Percentiles rank a stretch among this genome's conserved stretches.
Evolutionary conservation across 2,329 filamentous ascomycete genomes (phyloP).

Genomic region (Paracoccidioides brasiliensis): DNA sequence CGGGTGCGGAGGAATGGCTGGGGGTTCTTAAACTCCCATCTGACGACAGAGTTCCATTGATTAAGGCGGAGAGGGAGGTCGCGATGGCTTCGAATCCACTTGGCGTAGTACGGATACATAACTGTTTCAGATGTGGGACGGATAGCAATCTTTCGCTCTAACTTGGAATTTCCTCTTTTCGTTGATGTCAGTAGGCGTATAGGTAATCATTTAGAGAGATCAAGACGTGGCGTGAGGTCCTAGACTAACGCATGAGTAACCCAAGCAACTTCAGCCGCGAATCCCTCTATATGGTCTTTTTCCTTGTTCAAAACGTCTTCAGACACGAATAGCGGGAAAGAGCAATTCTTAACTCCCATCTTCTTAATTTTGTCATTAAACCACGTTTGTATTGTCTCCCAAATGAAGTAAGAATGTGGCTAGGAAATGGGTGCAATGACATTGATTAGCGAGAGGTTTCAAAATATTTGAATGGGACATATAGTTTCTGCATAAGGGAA

Average conservation of each 20-base stretch:
- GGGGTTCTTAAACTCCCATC: conserved; percentile 94
- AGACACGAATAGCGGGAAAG: conserved; percentile 92
- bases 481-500: not conserved
- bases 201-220: conserved; percentile 1
- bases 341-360: conserved; percentile 87
- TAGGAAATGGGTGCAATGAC: conserved; percentile 15
- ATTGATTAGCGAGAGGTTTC: conserved; percentile 3
- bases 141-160: conserved; percentile 66
- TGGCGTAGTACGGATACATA: conserved; percentile 92
- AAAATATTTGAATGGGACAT: not conserved
- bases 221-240: not conserved
- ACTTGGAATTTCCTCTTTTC: conserved; percentile 69
- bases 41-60: conserved; percentile 92
- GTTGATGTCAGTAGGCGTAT: conserved; percentile 15
- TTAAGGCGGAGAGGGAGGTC: conserved; percentile 89
- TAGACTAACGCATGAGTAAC: conserved; percentile 36
- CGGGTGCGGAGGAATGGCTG: conserved; percentile 76
- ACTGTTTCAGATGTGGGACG: conserved; percentile 61
- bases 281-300: conserved; percentile 97
- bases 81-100: conserved; percentile 93
- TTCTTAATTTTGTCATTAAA: conserved; percentile 62
- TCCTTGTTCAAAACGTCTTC: conserved; percentile 73
- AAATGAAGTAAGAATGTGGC: conserved; percentile 53
- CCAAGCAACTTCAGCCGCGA: conserved; percentile 57
- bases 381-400: conserved; percentile 50